Evolutionary conservation across 495 filamentous ascomycete species (phyloP).

Genomic region (Chaetomium fimeti): DNA sequence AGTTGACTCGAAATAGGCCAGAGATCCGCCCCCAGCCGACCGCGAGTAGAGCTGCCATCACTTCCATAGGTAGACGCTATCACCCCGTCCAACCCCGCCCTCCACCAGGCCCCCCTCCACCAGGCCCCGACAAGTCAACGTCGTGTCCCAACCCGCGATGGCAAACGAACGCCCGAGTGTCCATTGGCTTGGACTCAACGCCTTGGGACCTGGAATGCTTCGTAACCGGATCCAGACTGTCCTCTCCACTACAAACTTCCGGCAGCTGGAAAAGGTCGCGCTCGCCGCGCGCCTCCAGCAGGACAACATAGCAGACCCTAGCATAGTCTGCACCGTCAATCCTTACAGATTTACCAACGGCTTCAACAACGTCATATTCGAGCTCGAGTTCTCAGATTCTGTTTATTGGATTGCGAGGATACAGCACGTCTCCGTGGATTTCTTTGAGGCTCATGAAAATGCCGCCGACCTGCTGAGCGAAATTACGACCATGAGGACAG

Average conservation of each 20-base stretch:
- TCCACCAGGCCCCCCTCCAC: too few relatives aligned
- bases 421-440: not conserved
- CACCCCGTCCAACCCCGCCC: too few relatives aligned
- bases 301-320: not conserved
- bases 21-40: too few relatives aligned
- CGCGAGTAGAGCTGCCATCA: too few relatives aligned
- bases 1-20: too few relatives aligned
- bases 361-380: not conserved
- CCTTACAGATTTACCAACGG: not conserved
- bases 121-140: too few relatives aligned
- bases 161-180: too few relatives aligned
- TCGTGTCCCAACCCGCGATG: too few relatives aligned
- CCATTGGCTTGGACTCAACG: not conserved
- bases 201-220: not conserved
- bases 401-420: constrained; percentile 3
- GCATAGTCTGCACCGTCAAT: not conserved
- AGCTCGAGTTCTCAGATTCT: not conserved
- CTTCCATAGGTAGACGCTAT: too few relatives aligned
- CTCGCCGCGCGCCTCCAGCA: not conserved
- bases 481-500: not conserved
- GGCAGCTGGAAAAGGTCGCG: not conserved
- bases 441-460: not conserved
- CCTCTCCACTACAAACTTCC: not conserved
- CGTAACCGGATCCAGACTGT: not conserved
- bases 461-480: not conserved